Evolutionary conservation across 441 rosid species (phyloP), one percentile per base, ranked within the genome.

Genomic region (Gossypium gossypioides): DNA sequence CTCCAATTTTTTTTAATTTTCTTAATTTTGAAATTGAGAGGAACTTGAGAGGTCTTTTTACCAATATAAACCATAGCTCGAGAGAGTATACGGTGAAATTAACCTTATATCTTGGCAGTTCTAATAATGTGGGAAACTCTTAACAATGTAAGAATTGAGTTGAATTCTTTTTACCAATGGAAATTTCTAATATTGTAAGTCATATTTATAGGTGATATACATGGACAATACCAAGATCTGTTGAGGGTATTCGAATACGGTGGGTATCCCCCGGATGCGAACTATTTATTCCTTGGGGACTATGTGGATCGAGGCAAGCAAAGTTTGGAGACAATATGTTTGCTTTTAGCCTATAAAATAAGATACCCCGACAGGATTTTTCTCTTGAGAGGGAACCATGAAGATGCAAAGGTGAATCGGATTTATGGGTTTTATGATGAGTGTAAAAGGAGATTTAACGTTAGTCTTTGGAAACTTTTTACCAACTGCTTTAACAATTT

Each of bases 301-400:
- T 94, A 94, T 22, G 99, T 94, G 0, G 99, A 94, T 74, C 83
- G 97, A 64, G 97, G 99, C 81, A 94, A 86, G 78, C 96, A 95
- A 77, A 95, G 99, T 74, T 86, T 95, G 76, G 98, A 95, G 85
- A 95, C 99, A 0, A 92, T 92, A 75, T 95, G 99, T 76, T 82
- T 92, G 78, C 99, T 92, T 83, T 77, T 95, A 59, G 97, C 98
- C 74, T 95, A 95, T 83, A 95, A 95, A 77, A 87, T 95, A 71
- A 81, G 98, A 55, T 85, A 91, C 54, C 97, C 98, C 0, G 74
- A 88, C 42, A 86, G 80, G 82, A 70, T 92, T 18, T 80, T 40
- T 72, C 96, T 92, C 76, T 80, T 95, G 82, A 86, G 99, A 78
- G 99, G 99, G 72, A 95, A 95, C 86, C 99, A 95, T 16, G 99